phyloP scores from a whole-genome alignment of 306 rosid genomes.

The Cucurbita pepo region DNA sequence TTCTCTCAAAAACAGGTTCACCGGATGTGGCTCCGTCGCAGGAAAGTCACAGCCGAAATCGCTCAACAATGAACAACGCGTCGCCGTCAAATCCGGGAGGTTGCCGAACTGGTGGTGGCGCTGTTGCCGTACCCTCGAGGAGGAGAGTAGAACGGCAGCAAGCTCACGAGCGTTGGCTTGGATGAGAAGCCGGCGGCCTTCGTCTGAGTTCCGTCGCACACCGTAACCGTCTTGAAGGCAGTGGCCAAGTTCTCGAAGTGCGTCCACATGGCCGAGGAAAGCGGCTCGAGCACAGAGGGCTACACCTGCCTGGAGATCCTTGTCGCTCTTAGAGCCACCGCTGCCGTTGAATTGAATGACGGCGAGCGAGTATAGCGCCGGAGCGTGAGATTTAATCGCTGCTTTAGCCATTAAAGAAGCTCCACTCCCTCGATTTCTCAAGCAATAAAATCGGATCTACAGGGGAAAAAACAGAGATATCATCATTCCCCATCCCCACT shows the following conservation, averaged over 20 bases:
- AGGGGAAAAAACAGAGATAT: neutral
- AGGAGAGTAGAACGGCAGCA: conserved; percentile 19
- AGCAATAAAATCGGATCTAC: conserved; percentile 79
- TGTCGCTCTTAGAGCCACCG: conserved; percentile 39
- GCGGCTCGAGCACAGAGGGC: conserved; percentile 64
- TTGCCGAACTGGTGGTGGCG: conserved; percentile 1
- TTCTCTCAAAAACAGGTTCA: conserved; percentile 43
- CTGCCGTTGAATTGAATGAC: conserved; percentile 94
- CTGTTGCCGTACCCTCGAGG: conserved; percentile 11
- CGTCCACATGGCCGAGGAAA: conserved; percentile 60
- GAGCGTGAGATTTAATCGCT: conserved; percentile 50
- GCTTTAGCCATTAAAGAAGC: conserved; percentile 66
- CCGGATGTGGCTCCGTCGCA: conserved; percentile 45
- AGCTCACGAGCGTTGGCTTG: conserved; percentile 77
- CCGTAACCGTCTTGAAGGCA: conserved; percentile 96
- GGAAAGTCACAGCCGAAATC: conserved; percentile 40
- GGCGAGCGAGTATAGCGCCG: conserved; percentile 66
- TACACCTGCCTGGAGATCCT: conserved; percentile 61
- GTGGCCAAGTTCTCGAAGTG: conserved; percentile 77
- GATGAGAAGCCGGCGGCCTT: conserved; percentile 51
- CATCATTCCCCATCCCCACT: neutral
- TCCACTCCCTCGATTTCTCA: conserved; percentile 50
- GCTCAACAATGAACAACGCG: conserved; percentile 30
- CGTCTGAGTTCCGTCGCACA: conserved; percentile 25
- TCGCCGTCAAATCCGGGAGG: conserved; percentile 1